phyloP scores from a whole-genome alignment of 139 green algal species.

The Closterium sp. region DNA sequence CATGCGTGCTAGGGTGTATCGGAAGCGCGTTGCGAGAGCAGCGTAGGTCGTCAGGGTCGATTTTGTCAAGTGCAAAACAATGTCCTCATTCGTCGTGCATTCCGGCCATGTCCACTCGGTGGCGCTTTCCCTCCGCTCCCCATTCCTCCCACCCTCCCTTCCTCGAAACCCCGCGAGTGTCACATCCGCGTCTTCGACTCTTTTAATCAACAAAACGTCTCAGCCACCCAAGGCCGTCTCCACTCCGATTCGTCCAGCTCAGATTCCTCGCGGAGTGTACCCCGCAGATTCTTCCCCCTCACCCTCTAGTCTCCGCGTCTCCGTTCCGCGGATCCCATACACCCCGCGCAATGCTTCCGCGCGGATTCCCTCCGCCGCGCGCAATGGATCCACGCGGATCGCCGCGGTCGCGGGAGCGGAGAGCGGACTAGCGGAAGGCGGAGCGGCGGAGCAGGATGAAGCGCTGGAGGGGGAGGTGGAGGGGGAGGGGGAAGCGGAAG shows the following conservation, averaged over 20 bases:
- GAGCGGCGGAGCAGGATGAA: neutral
- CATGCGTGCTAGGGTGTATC: too few species aligned
- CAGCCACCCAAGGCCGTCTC: neutral
- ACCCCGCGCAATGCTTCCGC: neutral
- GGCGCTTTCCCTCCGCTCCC: neutral
- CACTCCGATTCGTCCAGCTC: neutral
- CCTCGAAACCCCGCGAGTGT: neutral
- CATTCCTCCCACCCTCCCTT: neutral
- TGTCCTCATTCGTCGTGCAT: neutral
- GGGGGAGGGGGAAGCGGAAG: neutral
- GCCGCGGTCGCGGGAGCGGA: neutral
- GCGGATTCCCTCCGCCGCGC: neutral
- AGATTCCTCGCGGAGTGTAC: neutral
- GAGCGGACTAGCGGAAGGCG: neutral
- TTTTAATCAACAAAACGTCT: neutral
- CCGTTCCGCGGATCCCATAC: neutral
- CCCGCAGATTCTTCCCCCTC: neutral
- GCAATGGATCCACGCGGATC: neutral
- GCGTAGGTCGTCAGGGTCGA: neutral
- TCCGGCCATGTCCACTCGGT: neutral
- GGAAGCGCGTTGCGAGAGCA: too few species aligned
- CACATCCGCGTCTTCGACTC: neutral
- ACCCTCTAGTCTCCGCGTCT: neutral
- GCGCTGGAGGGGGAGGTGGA: neutral
- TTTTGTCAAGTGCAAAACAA: neutral